phyloP scores from a whole-genome alignment of 331 rosid species.

The Quercus lobata region DNA sequence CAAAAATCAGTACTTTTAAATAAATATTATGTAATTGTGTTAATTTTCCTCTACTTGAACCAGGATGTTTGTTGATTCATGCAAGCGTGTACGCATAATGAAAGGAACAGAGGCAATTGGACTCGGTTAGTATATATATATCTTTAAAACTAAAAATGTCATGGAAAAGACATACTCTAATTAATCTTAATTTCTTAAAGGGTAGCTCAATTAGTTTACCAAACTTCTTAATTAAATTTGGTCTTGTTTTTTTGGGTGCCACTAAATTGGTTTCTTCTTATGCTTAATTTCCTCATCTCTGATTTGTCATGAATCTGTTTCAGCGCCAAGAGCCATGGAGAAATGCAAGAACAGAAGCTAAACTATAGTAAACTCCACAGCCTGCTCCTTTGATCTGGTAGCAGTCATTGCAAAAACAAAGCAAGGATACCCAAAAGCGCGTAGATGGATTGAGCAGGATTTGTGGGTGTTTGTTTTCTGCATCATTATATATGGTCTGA shows the following conservation, averaged over 20 bases:
- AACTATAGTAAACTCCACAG: constrained; percentile 14
- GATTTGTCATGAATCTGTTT: neutral
- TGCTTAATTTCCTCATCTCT: too few species aligned
- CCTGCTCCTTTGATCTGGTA: constrained; percentile 45
- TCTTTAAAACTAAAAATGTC: neutral
- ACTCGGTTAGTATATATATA: constrained; percentile 50
- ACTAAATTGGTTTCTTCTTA: too few species aligned
- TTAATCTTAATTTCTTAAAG: neutral
- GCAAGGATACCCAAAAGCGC: constrained; percentile 24
- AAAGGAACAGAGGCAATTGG: constrained; percentile 97
- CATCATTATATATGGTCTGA: constrained; percentile 42
- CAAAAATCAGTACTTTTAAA: neutral
- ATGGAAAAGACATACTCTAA: neutral
- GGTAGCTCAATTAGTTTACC: neutral
- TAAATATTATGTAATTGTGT: neutral
- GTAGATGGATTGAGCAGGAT: constrained; percentile 47
- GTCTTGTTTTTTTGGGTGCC: too few species aligned
- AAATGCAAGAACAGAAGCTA: constrained; percentile 78
- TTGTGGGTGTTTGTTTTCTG: constrained; percentile 42
- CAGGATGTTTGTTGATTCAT: constrained; percentile 97
- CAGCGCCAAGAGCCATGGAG: constrained; percentile 92
- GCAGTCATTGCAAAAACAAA: constrained; percentile 16
- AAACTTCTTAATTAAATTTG: neutral
- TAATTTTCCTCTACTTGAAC: neutral
- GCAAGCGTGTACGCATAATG: constrained; percentile 94